Evolutionary conservation across 305 asterid genomes (phyloP), one percentile per base, ranked within the genome.

Genomic region (Lippia alba): DNA sequence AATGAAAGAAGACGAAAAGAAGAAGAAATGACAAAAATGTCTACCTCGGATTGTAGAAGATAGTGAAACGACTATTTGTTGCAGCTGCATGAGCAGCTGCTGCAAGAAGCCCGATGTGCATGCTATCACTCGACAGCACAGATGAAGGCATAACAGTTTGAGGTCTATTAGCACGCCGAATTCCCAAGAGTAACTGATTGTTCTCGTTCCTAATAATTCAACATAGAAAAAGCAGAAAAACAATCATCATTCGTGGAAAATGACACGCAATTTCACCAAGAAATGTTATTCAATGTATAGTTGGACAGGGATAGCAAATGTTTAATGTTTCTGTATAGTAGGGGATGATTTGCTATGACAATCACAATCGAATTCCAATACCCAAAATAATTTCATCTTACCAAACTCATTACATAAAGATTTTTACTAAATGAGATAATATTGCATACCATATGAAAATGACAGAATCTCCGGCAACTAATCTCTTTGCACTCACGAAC

Each of bases 41-140:
- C 72, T 79, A 94, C 99, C 99, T 91, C 30, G 99, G 99, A 85
- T 94, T 91, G 74, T 78, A 94, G 83, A 91, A 94, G 76, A 94
- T 85, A 36, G 95, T 90, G 82, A 94, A 94, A 67, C 97, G 99
- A 70, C 96, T 94, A 80, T 85, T 94, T 18, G 99, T 94, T 6
- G 96, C 91, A 6, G 94, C 96, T 34, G 98, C 98, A 85, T 92
- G 98, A 71, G 98, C 95, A 41, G 98, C 97, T 18, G 97, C 97
- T 69, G 99, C 97, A 73, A 94, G 97, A 78, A 94, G 97, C 69
- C 99, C 99, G 41, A 94, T 91, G 86, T 94, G 99, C 97, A 91
- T 94, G 85, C 97, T 94, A 76, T 94, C 97, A 71, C 97, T 94
- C 18, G 99, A 94, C 71, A 94, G 78, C 78, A 94, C 97, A 3